These are phyloP conservation scores for Backusella luteola DNA, from an alignment of 192 early-diverging fungal species.

Conservation along the genomic window DNA sequence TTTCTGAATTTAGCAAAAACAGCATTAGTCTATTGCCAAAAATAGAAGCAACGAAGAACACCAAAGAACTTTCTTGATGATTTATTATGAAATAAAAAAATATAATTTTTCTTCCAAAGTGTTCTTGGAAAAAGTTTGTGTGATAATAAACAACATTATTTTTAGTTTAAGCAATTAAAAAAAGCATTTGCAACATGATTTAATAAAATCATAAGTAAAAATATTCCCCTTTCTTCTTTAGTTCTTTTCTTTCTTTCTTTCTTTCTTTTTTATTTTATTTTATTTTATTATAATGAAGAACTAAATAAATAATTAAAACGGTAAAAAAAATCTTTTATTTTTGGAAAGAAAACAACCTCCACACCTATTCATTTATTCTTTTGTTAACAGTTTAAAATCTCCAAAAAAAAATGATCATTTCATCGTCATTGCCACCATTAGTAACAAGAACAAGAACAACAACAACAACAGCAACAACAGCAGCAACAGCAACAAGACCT, in stretches of 20 bases:
- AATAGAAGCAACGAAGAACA: not conserved
- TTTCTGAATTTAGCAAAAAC: no score
- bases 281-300: no score
- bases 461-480: not conserved
- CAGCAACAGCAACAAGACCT: not conserved
- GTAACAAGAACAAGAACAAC: not conserved
- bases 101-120: not conserved
- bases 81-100: not conserved
- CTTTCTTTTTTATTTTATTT: no score
- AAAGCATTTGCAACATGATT: no score
- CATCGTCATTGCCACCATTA: not conserved
- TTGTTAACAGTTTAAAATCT: not conserved
- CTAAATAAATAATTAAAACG: not conserved
- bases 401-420: not conserved
- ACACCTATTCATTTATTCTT: not conserved
- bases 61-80: not conserved
- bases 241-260: no score
- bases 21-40: not conserved
- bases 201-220: no score
- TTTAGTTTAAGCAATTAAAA: no score
- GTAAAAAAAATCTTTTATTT: not conserved
- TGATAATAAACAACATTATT: not conserved
- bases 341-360: not conserved
- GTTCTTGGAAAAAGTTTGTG: constrained; percentile 2
- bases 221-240: no score